Evolutionary conservation across 371 early-diverging fungal genomes (phyloP), one percentile per base, ranked within the genome.

Genomic region (Cokeromyces recurvatus): DNA sequence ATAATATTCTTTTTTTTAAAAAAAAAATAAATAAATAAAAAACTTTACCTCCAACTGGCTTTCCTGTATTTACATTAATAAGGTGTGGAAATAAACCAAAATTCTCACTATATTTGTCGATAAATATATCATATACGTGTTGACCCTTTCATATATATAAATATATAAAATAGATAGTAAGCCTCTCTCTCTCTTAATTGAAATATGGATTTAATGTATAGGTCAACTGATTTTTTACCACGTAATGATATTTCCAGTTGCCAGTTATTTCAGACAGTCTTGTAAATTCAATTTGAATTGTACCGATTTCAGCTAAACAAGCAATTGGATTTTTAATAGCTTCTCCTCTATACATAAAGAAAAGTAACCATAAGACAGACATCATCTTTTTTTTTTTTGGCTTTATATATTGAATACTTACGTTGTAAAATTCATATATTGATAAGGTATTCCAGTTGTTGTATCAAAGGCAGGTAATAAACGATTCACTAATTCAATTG

Each of bases 231-330:
- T n/a, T n/a, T n/a, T n/a, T 39, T 74, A 76, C 83, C 63, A 59
- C 67, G 31, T 75, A 48, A 45, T 78, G 71, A 53, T 83, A 89
- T 11, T 53, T 56, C 53, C 76, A 73, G 45, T 89, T 70, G 0
- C 83, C 82, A 2, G 91, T 90, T 15, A 94, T 66, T 41, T 85
- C 66, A 14, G 85, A 80, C 31, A 97, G 70, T 14, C 84, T 68
- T 14, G 85, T 87, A 57, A 91, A 91, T 68, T 97, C 97, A 20
- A 97, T 58, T 45, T 92, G 77, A 23, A 95, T 64, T 0, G 93
- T 83, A n/a, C 94, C 94, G 11, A 89, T 77, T 51, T 94, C 94
- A 2, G 95, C 94, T 11, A 94, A 48, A 45, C 66, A 60, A 12
- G 69, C 66, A 3, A 62, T 51, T 1, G 58, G 53, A 1, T 57